Evolutionary conservation across 192 early-diverging fungal genomes (phyloP), one percentile per base, ranked within the genome.

Genomic region (Coemansia sp.): DNA sequence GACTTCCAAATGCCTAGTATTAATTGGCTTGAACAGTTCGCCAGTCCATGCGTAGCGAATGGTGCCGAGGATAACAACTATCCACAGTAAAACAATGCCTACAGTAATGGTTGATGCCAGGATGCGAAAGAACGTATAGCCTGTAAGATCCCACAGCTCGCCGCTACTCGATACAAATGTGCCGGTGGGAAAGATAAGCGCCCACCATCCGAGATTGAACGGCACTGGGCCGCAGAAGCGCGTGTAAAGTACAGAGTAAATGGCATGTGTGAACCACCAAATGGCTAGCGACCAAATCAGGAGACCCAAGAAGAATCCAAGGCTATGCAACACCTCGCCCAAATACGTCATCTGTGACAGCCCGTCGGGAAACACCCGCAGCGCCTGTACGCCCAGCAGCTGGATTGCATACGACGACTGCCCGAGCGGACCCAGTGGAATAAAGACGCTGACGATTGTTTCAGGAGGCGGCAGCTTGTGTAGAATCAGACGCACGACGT

Each of bases 151-250:
- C 61, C 64, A 66, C 26, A 81, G 61, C 18, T 63, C 25, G 20
- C 53, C 61, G 46, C 61, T 73, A 61, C 62, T 68, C 1, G 67
- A 56, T 4, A 73, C 59, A 58, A 74, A 76, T 2, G 76, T 79
- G 31, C 83, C 78, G 2, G 81, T 15, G 0, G 84, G 84, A 68
- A 86, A 86, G n/a, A 78, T 84, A 3, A 83, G 69, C n/a, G 83
- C 84, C 84, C 84, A 86, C 75, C 81, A 86, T 5, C 84, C 83
- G 38, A 84, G 70, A 51, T 83, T 82, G 40, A 86, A 86, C 2
- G 78, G 72, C 9, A 86, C 58, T 1, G 25, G 47, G n/a, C 66
- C 67, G 18, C 59, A 61, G 10, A 68, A 40, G 20, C 67, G 63
- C 3, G 70, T 72, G 50, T 60, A 63, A 3, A 63, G 11, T 7